Base-by-base conservation (phyloP, 1,284 basidiomycete species). In the Coriolopsis trogii region DNA sequence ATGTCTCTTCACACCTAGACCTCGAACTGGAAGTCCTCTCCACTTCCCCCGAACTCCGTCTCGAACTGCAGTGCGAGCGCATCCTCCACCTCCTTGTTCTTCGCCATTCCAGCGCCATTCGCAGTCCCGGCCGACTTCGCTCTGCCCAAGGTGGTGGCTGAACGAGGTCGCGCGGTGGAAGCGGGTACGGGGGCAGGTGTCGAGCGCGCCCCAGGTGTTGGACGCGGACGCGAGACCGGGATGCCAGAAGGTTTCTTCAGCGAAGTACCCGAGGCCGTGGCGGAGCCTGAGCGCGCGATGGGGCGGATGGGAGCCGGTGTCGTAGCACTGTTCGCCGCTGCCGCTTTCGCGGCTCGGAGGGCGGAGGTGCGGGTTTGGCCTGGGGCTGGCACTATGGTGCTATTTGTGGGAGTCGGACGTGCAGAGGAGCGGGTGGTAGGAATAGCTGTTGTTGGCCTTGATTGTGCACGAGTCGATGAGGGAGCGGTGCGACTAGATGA, bases 301-400 rank as follows among this genome's bases (percentile, higher is more conserved):
- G 46, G 40, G 2, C 45, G 50, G 15, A 16, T 21, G 16, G 50
- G 37, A 6, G 47, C 44, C 6, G 53, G 53, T 0, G 56, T 49
- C 8, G 56, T 41, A 13, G 45, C 45, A n/a, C 41, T 41, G 25
- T 34, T 48, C 4, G 53, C 45, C 15, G 50, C 21, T 3, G 56
- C 50, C 1, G 57, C 53, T 29, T 59, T 59, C 12, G 58, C 55
- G 10, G 58, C 55, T 10, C 58, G 36, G n/a, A 59, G 42, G 1
- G 51, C 54, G 5, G 58, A 56, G 5, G 58, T 59, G 18, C 57
- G 57, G 1, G 57, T 59, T 15, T 52, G 53, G 3, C 44, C 51
- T 1, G 57, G 57, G 3, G 48, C 54, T 6, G 33, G 36, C 1
- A 23, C 28, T 9, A 29, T 16, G n/a, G n/a, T n/a, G n/a, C n/a